Evolutionary conservation across 768 basidiomycete genomes (phyloP).

Genomic region (Rhizopogon vulgaris): DNA sequence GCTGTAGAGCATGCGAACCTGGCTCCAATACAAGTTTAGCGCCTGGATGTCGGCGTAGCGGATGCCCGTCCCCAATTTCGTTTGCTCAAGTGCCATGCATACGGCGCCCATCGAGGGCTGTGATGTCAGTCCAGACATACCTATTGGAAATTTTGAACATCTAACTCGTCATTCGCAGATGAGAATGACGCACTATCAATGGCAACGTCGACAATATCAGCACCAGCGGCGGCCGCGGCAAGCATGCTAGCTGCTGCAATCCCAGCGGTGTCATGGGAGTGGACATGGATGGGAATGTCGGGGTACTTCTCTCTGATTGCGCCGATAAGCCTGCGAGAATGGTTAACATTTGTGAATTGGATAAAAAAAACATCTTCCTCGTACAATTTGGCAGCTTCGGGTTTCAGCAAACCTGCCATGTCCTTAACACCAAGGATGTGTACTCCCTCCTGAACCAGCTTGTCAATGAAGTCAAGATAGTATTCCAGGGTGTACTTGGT

Average conservation of each 20-base stretch:
- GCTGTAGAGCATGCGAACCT: constrained; percentile 89
- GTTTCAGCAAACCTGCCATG: constrained; percentile 97
- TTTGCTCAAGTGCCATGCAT: constrained; percentile 92
- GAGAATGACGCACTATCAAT: constrained; percentile 76
- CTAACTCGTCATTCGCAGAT: background rate
- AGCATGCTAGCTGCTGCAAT: constrained; percentile 98
- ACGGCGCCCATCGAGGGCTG: constrained; percentile 99
- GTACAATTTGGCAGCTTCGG: constrained; percentile 85
- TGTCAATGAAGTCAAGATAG: constrained; percentile 91
- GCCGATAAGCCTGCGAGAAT: constrained; percentile 66
- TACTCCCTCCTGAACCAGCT: constrained; percentile 91
- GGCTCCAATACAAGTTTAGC: constrained; percentile 96
- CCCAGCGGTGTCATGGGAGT: constrained; percentile 99
- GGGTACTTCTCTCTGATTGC: constrained; percentile 95
- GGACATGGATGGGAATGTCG: constrained; percentile 97
- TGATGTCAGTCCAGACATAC: constrained; percentile 97
- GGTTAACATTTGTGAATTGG: constrained; percentile 3
- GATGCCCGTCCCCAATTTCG: constrained; percentile 89
- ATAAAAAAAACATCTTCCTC: background rate
- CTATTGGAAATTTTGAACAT: constrained; percentile 30
- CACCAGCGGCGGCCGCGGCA: constrained; percentile 92
- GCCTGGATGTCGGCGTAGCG: constrained; percentile 96
- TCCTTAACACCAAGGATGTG: constrained; percentile 98
- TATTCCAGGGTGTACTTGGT: constrained; percentile 97
- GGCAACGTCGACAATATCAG: constrained; percentile 96